Percentiles rank a stretch among this genome's conserved stretches.
These are phyloP conservation scores for Populus hybrid DNA, from an alignment of 441 rosid genomes.

Conservation along the genomic window DNA sequence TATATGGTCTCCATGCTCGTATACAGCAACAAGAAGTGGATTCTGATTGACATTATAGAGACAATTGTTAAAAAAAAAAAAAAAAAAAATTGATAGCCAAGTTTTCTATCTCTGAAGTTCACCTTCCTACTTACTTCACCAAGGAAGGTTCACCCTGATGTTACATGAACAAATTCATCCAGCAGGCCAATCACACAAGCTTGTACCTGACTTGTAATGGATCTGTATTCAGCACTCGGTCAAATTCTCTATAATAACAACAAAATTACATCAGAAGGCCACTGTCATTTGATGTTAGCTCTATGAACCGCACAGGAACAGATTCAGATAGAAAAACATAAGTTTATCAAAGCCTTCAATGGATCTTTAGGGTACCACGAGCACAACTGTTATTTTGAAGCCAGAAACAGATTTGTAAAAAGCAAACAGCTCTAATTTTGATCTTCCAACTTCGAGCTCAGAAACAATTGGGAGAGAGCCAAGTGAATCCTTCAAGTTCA, in stretches of 20 bases:
- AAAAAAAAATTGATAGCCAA: neutral
- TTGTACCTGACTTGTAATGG: neutral
- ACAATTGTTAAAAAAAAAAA: neutral
- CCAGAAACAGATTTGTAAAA: constrained; percentile 26
- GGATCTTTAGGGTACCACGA: constrained; percentile 18
- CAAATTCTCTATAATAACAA: constrained; percentile 28
- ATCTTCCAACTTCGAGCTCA: constrained; percentile 30
- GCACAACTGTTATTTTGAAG: constrained; percentile 20
- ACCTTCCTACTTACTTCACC: constrained; percentile 19
- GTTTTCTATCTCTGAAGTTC: constrained; percentile 20
- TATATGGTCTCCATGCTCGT: neutral
- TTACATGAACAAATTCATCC: constrained; percentile 21
- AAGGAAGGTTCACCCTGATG: constrained; percentile 24
- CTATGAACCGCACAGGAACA: constrained; percentile 23
- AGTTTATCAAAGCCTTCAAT: constrained; percentile 16
- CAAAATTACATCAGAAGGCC: constrained; percentile 32
- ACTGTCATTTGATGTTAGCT: constrained; percentile 30
- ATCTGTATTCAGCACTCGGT: neutral
- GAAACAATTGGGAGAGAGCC: constrained; percentile 19
- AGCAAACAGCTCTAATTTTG: constrained; percentile 16
- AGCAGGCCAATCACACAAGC: neutral
- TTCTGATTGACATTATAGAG: constrained; percentile 9
- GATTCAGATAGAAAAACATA: constrained; percentile 23
- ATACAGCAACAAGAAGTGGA: neutral
- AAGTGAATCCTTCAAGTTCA: constrained; percentile 16